phyloP scores from a whole-genome alignment of 768 basidiomycete genomes.

The Lactifluus rugatus region DNA sequence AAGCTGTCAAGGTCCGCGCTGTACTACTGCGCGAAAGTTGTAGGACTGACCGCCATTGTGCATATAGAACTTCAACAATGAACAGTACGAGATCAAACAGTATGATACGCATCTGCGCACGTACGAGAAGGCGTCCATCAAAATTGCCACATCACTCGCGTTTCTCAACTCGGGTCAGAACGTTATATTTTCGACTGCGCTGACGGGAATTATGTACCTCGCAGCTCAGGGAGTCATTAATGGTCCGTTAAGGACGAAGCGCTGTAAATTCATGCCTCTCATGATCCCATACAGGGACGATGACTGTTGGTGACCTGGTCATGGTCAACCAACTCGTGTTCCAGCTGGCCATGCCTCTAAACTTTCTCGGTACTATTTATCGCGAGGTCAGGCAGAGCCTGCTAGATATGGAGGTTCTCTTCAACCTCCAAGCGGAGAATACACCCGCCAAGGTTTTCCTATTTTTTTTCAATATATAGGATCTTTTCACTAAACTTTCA shows the following conservation, averaged over 20 bases:
- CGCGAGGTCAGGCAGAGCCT: conserved; percentile 94
- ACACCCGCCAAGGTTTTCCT: conserved; percentile 43
- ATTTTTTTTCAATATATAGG: neutral
- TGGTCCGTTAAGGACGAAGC: conserved; percentile 38
- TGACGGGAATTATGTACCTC: conserved; percentile 93
- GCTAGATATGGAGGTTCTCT: conserved; percentile 93
- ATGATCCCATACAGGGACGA: conserved; percentile 52
- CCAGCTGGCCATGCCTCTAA: conserved; percentile 91
- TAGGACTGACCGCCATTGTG: neutral
- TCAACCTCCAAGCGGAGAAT: conserved; percentile 80
- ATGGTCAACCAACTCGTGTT: conserved; percentile 99
- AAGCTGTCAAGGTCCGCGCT: conserved; percentile 82
- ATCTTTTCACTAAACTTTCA: neutral
- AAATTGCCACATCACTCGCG: conserved; percentile 90
- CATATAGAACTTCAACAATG: conserved; percentile 91
- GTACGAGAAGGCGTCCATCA: conserved; percentile 88
- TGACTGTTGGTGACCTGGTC: conserved; percentile 97
- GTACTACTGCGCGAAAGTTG: neutral
- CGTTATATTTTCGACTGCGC: conserved; percentile 86
- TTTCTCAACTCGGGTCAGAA: conserved; percentile 95
- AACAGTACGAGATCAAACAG: conserved; percentile 79
- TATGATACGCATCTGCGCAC: conserved; percentile 82
- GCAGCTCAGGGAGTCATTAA: conserved; percentile 91
- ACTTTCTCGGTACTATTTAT: conserved; percentile 95
- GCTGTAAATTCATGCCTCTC: neutral